phyloP scores from a whole-genome alignment of 768 basidiomycete species.

The Myochromella boudieri region DNA sequence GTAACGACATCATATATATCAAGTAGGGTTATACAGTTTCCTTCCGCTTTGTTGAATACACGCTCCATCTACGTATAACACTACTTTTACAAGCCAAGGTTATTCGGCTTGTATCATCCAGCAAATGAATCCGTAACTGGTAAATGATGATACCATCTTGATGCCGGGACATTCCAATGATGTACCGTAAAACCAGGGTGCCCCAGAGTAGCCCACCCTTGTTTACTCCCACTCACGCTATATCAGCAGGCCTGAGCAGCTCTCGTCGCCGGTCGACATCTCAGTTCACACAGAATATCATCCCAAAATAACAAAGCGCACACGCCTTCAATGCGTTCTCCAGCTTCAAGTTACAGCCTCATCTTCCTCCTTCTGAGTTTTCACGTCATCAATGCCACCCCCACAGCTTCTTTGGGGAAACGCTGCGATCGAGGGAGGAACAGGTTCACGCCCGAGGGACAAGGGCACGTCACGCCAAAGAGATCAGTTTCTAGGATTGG shows the following conservation, averaged over 20 bases:
- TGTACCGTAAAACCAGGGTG: not conserved
- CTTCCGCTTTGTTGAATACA: too few species aligned
- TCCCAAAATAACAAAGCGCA: not conserved
- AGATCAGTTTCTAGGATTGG: too few species aligned
- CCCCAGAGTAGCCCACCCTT: not conserved
- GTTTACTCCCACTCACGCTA: not conserved
- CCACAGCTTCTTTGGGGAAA: not conserved
- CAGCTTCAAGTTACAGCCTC: not conserved
- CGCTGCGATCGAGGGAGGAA: not conserved
- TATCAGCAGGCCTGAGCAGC: constrained; percentile 1
- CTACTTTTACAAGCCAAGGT: too few species aligned
- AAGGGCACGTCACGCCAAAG: too few species aligned
- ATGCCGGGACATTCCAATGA: not conserved
- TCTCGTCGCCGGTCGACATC: constrained; percentile 1
- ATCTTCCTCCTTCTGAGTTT: not conserved
- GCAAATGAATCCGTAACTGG: too few species aligned
- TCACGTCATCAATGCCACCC: not conserved
- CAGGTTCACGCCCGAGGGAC: too few species aligned
- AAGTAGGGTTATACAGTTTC: too few species aligned
- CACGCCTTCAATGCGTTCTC: not conserved
- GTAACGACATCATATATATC: too few species aligned
- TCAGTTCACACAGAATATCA: not conserved
- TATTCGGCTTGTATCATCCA: too few species aligned
- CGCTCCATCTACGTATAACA: too few species aligned
- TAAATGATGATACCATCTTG: too few species aligned